Evolutionary conservation across 2,329 filamentous ascomycete genomes (phyloP), one percentile per base, ranked within the genome.

Genomic region (Penicillium sp.): DNA sequence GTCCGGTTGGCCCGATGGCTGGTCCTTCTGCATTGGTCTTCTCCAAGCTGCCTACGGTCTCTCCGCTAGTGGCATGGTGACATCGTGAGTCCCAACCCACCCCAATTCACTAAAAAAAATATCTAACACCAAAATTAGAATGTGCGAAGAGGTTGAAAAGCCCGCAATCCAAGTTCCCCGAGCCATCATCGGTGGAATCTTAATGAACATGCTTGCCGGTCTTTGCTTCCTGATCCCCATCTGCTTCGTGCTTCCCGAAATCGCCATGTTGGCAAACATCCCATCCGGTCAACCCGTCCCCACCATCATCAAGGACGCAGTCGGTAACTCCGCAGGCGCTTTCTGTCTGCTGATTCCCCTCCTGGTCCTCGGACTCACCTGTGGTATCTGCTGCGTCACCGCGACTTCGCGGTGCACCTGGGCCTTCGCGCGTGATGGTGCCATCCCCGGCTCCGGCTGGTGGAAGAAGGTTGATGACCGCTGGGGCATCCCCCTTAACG

Each of bases 211-310:
- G 31, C 60, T 89, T 32, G 88, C 86, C 0, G 86, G 86, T 6
- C 69, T 87, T 11, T 68, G 84, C 59, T 91, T 88, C 71, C 72
- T 91, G 6, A 82, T 92, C 39, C 88, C 88, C 0, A 79, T 92
- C 55, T 81, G 91, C 22, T 91, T 92, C 69, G 86, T 91, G 27
- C 78, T 92, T 5, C 88, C 88, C 0, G 82, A 89, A 52, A 80
- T 91, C 4, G 63, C 82, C 56, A 72, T 79, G 42, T 81, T 92
- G 21, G 82, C 89, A 18, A 71, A 72, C 3, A 86, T 88, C 14
- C 80, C 85, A n/a, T 89, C 85, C 58, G 86, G 85, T 5, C 89
- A 92, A 65, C 89, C 90, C 1, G 88, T 92, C 49, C 88, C 87
- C 7, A 77, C 86, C 8, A 78, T 92, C 43, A 91, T 92, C 79